These are phyloP conservation scores for Globisporangium viniferum DNA, from an alignment of 352 stramenopile species.

Conservation along the genomic window DNA sequence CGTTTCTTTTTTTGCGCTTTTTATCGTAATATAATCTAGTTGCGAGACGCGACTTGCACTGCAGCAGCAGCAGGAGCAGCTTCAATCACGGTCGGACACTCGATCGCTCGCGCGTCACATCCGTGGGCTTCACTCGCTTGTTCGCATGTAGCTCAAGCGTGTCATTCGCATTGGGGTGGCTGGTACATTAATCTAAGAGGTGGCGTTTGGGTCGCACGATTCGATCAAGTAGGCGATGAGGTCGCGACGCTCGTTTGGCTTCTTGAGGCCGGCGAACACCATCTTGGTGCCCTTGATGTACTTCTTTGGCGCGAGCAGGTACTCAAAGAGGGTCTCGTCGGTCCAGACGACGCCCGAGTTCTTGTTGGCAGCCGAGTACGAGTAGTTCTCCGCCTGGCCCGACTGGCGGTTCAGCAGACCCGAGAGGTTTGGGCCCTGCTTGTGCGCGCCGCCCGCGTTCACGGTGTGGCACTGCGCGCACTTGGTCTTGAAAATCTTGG, in stretches of 20 bases:
- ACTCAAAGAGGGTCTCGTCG: constrained; percentile 98
- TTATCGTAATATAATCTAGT: constrained; percentile 15
- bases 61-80: neutral
- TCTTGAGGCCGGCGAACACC: constrained; percentile 99
- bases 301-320: constrained; percentile 99
- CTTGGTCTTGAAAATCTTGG: constrained; percentile 98
- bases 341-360: constrained; percentile 96
- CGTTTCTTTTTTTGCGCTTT: neutral
- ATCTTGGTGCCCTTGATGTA: constrained; percentile 99
- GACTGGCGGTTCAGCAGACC: constrained; percentile 97
- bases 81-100: neutral
- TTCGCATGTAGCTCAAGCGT: neutral
- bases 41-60: neutral
- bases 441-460: constrained; percentile 91
- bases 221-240: constrained; percentile 99
- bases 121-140: neutral
- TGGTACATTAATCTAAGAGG: constrained; percentile 23
- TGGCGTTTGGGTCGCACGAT: constrained; percentile 46
- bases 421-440: constrained; percentile 98
- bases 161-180: neutral
- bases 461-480: constrained; percentile 95
- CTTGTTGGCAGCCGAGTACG: constrained; percentile 99
- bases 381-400: constrained; percentile 95
- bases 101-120: neutral
- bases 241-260: constrained; percentile 95